Conservation (phyloP, 2,329 filamentous ascomycete species). For the Hymenoscyphus occultus region DNA sequence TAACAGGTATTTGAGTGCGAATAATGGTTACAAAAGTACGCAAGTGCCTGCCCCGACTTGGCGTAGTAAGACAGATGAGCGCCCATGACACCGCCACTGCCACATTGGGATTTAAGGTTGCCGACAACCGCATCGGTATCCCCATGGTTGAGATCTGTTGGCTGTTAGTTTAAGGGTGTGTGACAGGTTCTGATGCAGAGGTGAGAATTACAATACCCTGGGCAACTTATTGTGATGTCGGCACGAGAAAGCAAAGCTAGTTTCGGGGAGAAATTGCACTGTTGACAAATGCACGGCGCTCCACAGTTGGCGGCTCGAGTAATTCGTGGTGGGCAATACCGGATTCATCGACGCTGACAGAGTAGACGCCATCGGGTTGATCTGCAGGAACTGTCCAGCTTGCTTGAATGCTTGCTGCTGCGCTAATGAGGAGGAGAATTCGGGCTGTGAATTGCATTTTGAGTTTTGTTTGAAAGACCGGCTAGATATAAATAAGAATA, state of each 20-base stretch:
- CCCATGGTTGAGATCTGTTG: neutral
- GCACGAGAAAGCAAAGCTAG: neutral
- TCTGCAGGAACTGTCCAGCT: neutral
- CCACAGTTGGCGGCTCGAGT: neutral
- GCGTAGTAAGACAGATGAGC: neutral
- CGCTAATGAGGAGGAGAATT: neutral
- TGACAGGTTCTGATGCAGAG: neutral
- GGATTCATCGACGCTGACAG: neutral
- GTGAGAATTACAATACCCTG: neutral
- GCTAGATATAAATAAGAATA: too few relatives aligned
- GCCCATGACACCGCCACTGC: neutral
- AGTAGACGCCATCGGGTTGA: neutral
- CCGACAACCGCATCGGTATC: neutral
- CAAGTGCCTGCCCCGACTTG: neutral
- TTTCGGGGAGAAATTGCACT: neutral
- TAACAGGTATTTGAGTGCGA: neutral
- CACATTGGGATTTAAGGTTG: neutral
- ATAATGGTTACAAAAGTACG: neutral
- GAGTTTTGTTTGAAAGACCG: neutral
- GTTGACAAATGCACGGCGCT: neutral
- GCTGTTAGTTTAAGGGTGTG: neutral
- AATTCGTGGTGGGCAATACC: neutral
- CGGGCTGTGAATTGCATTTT: neutral
- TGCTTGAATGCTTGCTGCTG: neutral
- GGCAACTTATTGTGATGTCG: neutral